Evolutionary conservation across 2,329 filamentous ascomycete species (phyloP), one percentile per base, ranked within the genome.

Genomic region (Gnomoniopsis smithogilvyi): DNA sequence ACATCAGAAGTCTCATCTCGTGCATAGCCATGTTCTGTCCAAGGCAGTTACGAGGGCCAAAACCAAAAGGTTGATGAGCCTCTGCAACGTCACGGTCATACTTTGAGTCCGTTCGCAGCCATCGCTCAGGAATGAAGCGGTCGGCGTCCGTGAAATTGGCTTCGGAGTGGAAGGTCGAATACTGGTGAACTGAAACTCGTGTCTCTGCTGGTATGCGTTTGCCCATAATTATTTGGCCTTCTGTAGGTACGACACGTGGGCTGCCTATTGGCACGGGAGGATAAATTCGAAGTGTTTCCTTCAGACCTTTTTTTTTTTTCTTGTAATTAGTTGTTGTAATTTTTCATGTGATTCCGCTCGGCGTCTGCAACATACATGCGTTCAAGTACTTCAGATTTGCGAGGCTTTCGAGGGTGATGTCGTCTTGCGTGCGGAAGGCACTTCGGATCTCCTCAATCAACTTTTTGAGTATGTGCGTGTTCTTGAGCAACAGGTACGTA

Each of bases 361-460:
- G n/a, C 15, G 14, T 4, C 6, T 41, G 12, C 6, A 30, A 53
- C 56, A 43, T 47, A 58, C 56, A 68, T 11, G 67, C 67, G n/a
- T 67, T 68, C n/a, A 69, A 24, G 38, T 68, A 69, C 34, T 63
- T 58, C n/a, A 69, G 56, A 22, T 55, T 53, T 3, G 58, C 54
- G 2, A 67, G 61, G 8, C 54, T 51, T n/a, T 66, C 66, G 10
- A 68, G 60, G 14, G 47, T 64, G 3, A 75, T 72, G 1, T 73
- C 69, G 3, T 66, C 58, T 12, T 59, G 52, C 6, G 46, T 61
- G 6, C 33, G 47, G 41, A 73, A 74, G 3, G 47, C 61, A 4
- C 34, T 38, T 2, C 69, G 67, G 21, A 74, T 62, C 59, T 73
- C 71, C 7, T 65, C 34, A 8, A 62, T 63, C 7, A 73, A 59